Evolutionary conservation across 2,329 filamentous ascomycete genomes (phyloP), one percentile per base, ranked within the genome.

Genomic region (Laburnicola sp.): DNA sequence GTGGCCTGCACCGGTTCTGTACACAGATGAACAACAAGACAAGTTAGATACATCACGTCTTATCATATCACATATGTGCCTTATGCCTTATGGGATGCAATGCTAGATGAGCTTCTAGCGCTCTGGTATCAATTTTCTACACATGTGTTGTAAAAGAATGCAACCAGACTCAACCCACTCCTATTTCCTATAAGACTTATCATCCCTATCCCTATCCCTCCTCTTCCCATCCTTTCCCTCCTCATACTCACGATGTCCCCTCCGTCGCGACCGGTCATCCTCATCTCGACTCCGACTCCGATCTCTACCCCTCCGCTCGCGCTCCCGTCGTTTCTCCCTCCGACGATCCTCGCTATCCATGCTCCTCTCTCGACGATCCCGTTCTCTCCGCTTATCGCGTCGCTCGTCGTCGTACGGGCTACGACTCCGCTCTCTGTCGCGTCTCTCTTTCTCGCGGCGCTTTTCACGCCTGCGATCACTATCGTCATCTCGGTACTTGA

Each of bases 241-340:
- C 9, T 64, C 57, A 30, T 62, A 51, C 1, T 50, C 57, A 30
- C 55, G 52, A 1, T 68, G 62, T 27, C 60, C 56, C 25, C 60
- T 63, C 31, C 63, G 55, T 40, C 64, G 64, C 44, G 64, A 58
- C 9, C 60, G 43, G 21, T 64, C 63, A 21, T 69, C 62, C 8
- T 53, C 54, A 26, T 64, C 60, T 27, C 59, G 22, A 40, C 48
- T 57, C 21, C 46, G 48, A 37, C 30, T 44, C 10, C 50, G 43
- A 10, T 51, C 47, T 16, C 46, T 40, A 25, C 39, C 32, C 34
- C 38, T 10, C 10, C 51, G 45, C 9, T 54, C 52, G 21, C 49
- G 43, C 16, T 52, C 48, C 10, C 51, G 36, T 37, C 40, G 42
- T 31, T 48, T 54, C 10, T 45, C 35, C 27, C 41, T 41, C 28